phyloP scores from a whole-genome alignment of 768 basidiomycete genomes.

The Exsudoporus frostii region DNA sequence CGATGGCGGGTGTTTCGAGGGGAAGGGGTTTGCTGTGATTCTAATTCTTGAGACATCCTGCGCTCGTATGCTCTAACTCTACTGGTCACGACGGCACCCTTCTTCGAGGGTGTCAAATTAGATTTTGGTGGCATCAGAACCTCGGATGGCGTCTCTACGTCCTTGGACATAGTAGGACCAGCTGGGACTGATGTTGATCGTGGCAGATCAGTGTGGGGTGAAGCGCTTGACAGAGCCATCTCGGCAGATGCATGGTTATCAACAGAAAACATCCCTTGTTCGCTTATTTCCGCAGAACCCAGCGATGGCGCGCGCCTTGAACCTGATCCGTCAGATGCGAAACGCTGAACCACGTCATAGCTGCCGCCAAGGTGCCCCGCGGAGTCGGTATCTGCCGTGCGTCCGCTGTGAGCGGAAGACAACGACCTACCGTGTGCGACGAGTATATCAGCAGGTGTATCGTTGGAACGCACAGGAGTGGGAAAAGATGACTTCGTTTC shows the following conservation, averaged over 20 bases:
- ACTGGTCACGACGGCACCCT: constrained; percentile 39
- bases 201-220: constrained; percentile 16
- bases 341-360: constrained; percentile 68
- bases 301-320: constrained; percentile 24
- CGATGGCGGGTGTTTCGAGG: constrained; percentile 40
- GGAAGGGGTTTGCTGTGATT: constrained; percentile 32
- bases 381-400: constrained; percentile 65
- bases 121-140: background rate
- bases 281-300: constrained; percentile 24
- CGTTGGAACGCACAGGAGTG: constrained; percentile 13
- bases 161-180: background rate
- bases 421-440: constrained; percentile 33
- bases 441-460: constrained; percentile 10
- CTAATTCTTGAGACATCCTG: constrained; percentile 52
- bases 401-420: constrained; percentile 50
- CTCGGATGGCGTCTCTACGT: constrained; percentile 4
- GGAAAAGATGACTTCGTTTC: constrained; percentile 33
- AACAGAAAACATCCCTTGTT: constrained; percentile 12
- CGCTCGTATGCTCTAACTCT: constrained; percentile 59
- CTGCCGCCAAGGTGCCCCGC: constrained; percentile 63
- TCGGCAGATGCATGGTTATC: constrained; percentile 9
- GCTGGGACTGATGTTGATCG: constrained; percentile 10
- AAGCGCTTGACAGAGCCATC: constrained; percentile 6
- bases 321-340: constrained; percentile 29
- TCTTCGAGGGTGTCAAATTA: background rate